Percentiles rank a stretch among this genome's conserved stretches.
These are phyloP conservation scores for Diaporthe sp. DNA, from an alignment of 2,329 filamentous ascomycete species.

Conservation along the genomic window DNA sequence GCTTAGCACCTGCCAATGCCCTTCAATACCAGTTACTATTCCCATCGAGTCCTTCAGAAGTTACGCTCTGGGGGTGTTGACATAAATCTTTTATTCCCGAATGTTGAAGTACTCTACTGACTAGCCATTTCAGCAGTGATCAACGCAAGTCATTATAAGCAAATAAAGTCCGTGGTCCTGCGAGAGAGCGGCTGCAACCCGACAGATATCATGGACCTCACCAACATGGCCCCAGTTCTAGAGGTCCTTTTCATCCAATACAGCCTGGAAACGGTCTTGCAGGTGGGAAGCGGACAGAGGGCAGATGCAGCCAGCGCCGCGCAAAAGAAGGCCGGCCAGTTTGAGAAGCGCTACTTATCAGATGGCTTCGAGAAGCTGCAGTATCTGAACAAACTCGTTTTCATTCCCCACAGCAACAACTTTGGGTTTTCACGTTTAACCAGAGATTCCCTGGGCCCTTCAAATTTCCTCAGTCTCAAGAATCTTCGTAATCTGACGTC, in stretches of 20 bases:
- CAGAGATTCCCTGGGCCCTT: not conserved
- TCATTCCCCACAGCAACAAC: not conserved
- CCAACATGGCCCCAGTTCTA: not conserved
- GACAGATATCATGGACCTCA: not conserved
- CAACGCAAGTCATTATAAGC: too few relatives aligned
- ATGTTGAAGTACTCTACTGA: not conserved
- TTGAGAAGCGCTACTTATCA: not conserved
- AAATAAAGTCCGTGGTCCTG: not conserved
- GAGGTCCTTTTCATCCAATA: not conserved
- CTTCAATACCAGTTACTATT: not conserved
- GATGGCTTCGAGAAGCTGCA: not conserved
- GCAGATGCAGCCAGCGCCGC: not conserved
- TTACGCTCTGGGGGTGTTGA: too few relatives aligned
- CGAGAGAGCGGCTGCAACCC: too few relatives aligned
- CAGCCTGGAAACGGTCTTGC: too few relatives aligned
- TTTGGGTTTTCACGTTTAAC: too few relatives aligned
- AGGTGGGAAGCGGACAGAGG: too few relatives aligned
- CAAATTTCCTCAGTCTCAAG: not conserved
- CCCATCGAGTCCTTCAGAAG: too few relatives aligned
- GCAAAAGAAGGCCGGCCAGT: not conserved
- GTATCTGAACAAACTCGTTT: not conserved
- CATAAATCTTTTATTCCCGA: too few relatives aligned
- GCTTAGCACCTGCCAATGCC: not conserved
- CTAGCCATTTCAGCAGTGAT: not conserved
- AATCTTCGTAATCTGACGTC: not conserved